phyloP scores from a whole-genome alignment of 441 rosid genomes.

The Pelargonium cotyledonis region DNA sequence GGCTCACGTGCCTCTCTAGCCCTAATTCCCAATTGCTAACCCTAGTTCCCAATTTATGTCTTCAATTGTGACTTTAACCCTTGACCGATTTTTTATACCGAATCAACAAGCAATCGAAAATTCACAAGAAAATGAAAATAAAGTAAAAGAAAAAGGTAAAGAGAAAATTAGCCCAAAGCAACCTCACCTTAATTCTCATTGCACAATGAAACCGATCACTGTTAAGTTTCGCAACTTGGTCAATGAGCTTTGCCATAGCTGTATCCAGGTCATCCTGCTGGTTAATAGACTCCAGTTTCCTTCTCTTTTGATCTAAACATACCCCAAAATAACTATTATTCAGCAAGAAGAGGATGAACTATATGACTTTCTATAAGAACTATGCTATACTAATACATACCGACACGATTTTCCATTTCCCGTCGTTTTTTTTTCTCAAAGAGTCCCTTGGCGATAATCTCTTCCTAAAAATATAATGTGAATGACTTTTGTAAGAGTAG shows the following conservation, averaged over 20 bases:
- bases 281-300: constrained; percentile 52
- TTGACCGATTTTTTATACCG: too few relatives aligned
- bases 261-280: constrained; percentile 59
- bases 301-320: constrained; percentile 59
- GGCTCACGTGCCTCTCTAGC: too few relatives aligned
- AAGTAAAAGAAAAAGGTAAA: background rate
- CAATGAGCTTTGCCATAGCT: constrained; percentile 50
- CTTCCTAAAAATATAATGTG: constrained; percentile 46
- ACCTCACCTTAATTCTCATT: constrained; percentile 50
- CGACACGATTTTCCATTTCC: constrained; percentile 44
- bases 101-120: background rate
- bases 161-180: constrained; percentile 2
- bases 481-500: background rate
- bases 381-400: constrained; percentile 33
- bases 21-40: too few relatives aligned
- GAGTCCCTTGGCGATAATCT: constrained; percentile 34
- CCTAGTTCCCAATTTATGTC: too few relatives aligned
- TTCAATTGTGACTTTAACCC: too few relatives aligned
- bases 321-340: constrained; percentile 5
- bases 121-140: constrained; percentile 1
- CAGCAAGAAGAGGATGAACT: constrained; percentile 5
- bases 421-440: constrained; percentile 46
- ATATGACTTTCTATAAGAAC: constrained; percentile 3
- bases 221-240: constrained; percentile 50
- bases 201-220: constrained; percentile 44